Evolutionary conservation across 2,329 filamentous ascomycete genomes (phyloP).

Genomic region (Fusarium oxysporum): DNA sequence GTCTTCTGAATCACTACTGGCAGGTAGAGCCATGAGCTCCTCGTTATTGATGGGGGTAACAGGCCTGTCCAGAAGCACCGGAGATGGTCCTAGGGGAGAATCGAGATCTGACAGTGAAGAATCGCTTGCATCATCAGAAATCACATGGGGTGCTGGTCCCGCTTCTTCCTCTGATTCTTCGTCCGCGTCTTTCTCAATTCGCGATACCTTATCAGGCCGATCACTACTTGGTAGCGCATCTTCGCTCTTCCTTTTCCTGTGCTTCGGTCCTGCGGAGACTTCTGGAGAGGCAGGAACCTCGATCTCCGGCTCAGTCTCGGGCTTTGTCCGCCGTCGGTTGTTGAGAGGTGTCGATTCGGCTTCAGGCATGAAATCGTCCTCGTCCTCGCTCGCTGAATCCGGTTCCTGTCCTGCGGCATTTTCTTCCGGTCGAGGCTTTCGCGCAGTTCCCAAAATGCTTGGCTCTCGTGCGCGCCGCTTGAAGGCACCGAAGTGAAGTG

Average conservation of each 20-base stretch:
- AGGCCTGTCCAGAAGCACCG: slow-evolving; percentile 45
- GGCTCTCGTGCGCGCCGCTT: slow-evolving; percentile 68
- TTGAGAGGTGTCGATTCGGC: slow-evolving; percentile 76
- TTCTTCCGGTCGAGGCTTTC: slow-evolving; percentile 55
- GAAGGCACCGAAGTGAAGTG: slow-evolving; percentile 68
- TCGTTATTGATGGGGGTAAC: slow-evolving; percentile 61
- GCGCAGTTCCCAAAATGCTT: slow-evolving; percentile 68
- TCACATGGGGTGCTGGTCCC: slow-evolving; percentile 7
- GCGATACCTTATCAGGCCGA: slow-evolving; percentile 53
- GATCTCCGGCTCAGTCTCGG: slow-evolving; percentile 27
- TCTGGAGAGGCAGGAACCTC: slow-evolving; percentile 43
- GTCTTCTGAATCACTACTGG: slow-evolving; percentile 63
- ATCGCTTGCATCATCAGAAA: slow-evolving; percentile 48
- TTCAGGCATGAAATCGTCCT: slow-evolving; percentile 68
- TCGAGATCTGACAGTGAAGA: slow-evolving; percentile 53
- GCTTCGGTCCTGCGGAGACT: slow-evolving; percentile 46
- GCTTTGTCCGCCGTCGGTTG: slow-evolving; percentile 54
- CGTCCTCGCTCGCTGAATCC: slow-evolving; percentile 58
- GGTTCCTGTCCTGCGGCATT: slow-evolving; percentile 47
- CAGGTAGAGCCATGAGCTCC: slow-evolving; percentile 65
- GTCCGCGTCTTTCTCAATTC: slow-evolving; percentile 41
- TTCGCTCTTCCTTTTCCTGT: slow-evolving; percentile 68
- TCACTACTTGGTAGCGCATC: slow-evolving; percentile 55
- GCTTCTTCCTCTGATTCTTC: slow-evolving; percentile 29
- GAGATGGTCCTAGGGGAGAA: slow-evolving; percentile 51